phyloP scores from a whole-genome alignment of 495 filamentous ascomycete species.

The Opeltia flavorubescens region DNA sequence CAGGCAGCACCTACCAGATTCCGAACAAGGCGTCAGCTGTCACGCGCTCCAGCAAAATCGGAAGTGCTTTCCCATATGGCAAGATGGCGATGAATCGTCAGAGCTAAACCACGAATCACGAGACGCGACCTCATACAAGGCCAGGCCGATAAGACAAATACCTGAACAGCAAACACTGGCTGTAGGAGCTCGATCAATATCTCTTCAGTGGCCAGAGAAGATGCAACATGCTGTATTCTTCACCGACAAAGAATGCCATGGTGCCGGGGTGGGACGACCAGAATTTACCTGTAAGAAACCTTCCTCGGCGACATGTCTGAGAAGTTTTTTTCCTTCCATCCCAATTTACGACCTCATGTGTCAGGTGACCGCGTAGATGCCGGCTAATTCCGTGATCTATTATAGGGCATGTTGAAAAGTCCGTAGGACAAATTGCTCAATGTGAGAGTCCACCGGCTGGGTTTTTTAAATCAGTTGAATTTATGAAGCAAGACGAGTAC shows the following conservation, averaged over 20 bases:
- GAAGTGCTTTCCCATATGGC: constrained; percentile 9
- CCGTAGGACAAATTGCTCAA: neutral
- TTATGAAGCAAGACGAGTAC: constrained; percentile 9
- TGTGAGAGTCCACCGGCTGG: neutral
- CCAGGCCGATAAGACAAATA: neutral
- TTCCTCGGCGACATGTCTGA: too few relatives aligned
- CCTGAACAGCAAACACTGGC: neutral
- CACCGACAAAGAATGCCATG: constrained; percentile 1
- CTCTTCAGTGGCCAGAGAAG: constrained; percentile 5
- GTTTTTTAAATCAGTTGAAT: constrained; percentile 4
- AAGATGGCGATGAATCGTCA: neutral
- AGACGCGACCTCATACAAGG: neutral
- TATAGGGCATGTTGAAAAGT: constrained; percentile 4
- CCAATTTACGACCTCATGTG: too few relatives aligned
- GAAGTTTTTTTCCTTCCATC: too few relatives aligned
- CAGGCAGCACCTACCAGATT: neutral
- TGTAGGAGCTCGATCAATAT: neutral
- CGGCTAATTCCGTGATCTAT: too few relatives aligned
- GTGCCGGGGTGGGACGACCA: neutral
- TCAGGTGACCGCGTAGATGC: too few relatives aligned
- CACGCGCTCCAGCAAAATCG: neutral
- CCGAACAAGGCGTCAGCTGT: neutral
- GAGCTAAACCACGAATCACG: neutral
- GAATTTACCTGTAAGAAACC: too few relatives aligned
- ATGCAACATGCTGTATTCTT: constrained; percentile 7